Conservation (phyloP, 2,329 filamentous ascomycete species). For the Cladosporium sp. region DNA sequence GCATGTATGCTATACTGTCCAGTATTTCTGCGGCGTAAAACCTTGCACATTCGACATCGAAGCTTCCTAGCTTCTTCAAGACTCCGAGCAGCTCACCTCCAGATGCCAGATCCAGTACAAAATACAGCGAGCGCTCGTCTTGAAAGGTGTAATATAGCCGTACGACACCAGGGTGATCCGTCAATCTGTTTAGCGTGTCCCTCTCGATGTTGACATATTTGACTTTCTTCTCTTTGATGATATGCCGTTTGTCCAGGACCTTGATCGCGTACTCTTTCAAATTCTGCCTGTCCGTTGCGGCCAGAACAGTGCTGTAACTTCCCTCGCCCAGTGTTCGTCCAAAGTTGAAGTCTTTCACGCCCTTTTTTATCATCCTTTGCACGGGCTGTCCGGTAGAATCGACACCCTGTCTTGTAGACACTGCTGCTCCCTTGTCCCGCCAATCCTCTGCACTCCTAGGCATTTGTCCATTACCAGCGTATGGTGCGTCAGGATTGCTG, state of each 20-base stretch:
- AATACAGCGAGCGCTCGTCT: slow-evolving; percentile 92
- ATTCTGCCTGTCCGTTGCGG: slow-evolving; percentile 89
- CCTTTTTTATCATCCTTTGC: slow-evolving; percentile 85
- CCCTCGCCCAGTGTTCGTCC: slow-evolving; percentile 87
- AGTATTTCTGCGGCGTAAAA: slow-evolving; percentile 97
- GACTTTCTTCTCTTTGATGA: slow-evolving; percentile 99
- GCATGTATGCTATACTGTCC: slow-evolving; percentile 97
- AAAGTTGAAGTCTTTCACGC: slow-evolving; percentile 94
- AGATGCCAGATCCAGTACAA: slow-evolving; percentile 88
- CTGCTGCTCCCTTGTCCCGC: slow-evolving; percentile 91
- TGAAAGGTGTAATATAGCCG: slow-evolving; percentile 98
- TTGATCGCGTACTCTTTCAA: slow-evolving; percentile 97
- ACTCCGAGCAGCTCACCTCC: slow-evolving; percentile 90
- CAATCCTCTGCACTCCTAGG: slow-evolving; percentile 77
- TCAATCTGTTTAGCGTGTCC: slow-evolving; percentile 91
- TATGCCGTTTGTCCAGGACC: slow-evolving; percentile 95
- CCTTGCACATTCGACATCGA: slow-evolving; percentile 87
- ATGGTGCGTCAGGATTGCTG: slow-evolving; percentile 17
- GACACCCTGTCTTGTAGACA: slow-evolving; percentile 74
- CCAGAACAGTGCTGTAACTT: slow-evolving; percentile 93
- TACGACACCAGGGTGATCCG: slow-evolving; percentile 93
- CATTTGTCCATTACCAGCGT: slow-evolving; percentile 45
- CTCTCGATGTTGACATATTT: slow-evolving; percentile 99
- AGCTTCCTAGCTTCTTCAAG: slow-evolving; percentile 88
- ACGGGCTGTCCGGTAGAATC: slow-evolving; percentile 75